phyloP scores from a whole-genome alignment of 1,284 basidiomycete genomes.

The Moniliophthora roreri region DNA sequence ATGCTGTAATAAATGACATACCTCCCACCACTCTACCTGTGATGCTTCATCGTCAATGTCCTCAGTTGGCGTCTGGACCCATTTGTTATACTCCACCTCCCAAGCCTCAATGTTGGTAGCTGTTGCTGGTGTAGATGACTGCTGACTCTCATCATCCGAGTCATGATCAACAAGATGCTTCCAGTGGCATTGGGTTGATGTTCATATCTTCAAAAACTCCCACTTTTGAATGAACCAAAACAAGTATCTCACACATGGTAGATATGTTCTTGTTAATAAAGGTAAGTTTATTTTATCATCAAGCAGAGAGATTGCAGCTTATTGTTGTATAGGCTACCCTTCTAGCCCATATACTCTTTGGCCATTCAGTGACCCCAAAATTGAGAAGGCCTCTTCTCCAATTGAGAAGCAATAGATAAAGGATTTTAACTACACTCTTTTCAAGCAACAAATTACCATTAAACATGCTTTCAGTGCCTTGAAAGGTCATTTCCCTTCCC shows the following conservation, averaged over 20 bases:
- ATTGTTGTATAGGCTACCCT: background rate
- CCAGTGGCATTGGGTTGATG: too few species aligned
- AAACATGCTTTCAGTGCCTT: slow-evolving; percentile 8
- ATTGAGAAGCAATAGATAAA: background rate
- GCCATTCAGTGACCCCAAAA: background rate
- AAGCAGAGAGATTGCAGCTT: background rate
- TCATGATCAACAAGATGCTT: background rate
- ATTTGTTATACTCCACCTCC: slow-evolving; percentile 1
- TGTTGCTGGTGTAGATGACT: background rate
- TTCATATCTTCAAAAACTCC: background rate
- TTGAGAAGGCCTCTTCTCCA: background rate
- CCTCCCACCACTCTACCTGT: background rate
- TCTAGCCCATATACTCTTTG: background rate
- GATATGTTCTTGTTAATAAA: background rate
- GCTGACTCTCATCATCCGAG: background rate
- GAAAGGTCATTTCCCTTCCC: slow-evolving; percentile 8
- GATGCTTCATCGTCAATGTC: background rate
- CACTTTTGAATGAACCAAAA: background rate
- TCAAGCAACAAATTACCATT: too few species aligned
- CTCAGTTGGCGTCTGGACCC: background rate
- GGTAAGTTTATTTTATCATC: background rate
- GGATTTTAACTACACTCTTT: background rate
- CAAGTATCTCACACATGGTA: background rate
- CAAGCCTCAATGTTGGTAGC: background rate
- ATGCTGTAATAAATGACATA: too few species aligned